Base-by-base conservation (phyloP, 192 early-diverging fungal genomes). In the Geranomyces michiganensis region DNA sequence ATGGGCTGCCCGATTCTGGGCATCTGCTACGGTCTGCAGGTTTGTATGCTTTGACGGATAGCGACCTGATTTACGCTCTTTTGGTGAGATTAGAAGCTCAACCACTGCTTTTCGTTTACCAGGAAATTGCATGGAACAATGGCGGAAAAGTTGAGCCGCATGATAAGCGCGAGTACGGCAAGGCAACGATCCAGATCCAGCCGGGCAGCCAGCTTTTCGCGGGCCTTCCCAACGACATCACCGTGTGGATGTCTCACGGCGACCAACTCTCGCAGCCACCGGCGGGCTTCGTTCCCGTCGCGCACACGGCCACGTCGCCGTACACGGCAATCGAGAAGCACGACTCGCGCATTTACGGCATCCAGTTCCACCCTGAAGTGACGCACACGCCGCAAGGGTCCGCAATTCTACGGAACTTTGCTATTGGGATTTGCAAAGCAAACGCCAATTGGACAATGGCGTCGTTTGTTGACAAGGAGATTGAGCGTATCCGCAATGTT, bases 281-380 rank as follows among this genome's bases (percentile, higher is more conserved):
- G 10, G 73, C 77, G 26, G 92, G 89, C 59, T 99, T 99, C 87
- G 82, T 76, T 27, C 83, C 92, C 45, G 91, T 95, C 73, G 95
- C 93, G 46, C 84, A 85, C 59, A 99, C 97, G 53, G 71, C 76
- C 48, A 96, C 95, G 55, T 90, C 95, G 62, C 94, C 90, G 44
- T 97, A 91, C 72, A 92, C 93, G 22, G 97, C 95, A 44, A 88
- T 97, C 65, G 91, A 88, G 63, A 91, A 95, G 69, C 82, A 83
- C 33, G 82, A 89, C 63, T 90, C 90, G 78, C 82, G 86, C 13
- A 90, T 95, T 71, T 99, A 91, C 79, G 97, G 94, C 43, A 93
- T 99, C 66, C 97, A 99, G 86, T 96, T 99, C 91, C 97, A 99
- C 83, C 97, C 97, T 47, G 97, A 99, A 78, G 95, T 99, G 65